Evolutionary conservation across 495 filamentous ascomycete genomes (phyloP).

Genomic region (Trichoderma asperelloides): DNA sequence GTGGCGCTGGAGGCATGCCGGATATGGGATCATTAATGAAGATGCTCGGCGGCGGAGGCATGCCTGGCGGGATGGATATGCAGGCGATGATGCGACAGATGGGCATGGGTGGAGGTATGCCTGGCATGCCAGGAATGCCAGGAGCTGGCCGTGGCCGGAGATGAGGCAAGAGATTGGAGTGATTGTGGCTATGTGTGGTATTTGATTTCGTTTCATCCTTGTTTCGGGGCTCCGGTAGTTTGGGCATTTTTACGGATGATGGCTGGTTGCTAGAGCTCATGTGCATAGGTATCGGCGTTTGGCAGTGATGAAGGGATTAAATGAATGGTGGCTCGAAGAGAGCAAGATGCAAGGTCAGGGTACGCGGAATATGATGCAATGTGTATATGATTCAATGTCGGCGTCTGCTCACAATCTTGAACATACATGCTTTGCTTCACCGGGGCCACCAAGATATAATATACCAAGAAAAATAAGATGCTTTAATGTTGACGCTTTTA

Average conservation of each 20-base stretch:
- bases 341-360: background rate
- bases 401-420: too few relatives aligned
- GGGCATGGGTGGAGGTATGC: conserved; percentile 52
- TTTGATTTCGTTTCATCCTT: background rate
- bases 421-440: too few relatives aligned
- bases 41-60: conserved; percentile 57
- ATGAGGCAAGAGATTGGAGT: background rate
- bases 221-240: conserved; percentile 4
- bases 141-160: conserved; percentile 8
- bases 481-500: too few relatives aligned
- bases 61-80: conserved; percentile 67
- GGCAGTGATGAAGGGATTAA: background rate
- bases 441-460: too few relatives aligned
- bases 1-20: conserved; percentile 52
- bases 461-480: too few relatives aligned
- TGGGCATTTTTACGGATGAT: background rate
- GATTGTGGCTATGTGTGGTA: background rate
- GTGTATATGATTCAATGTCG: background rate
- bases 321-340: conserved; percentile 1
- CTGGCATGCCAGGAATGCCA: conserved; percentile 20
- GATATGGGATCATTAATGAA: conserved; percentile 82
- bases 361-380: too few relatives aligned
- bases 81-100: conserved; percentile 81
- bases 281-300: conserved; percentile 9
- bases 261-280: conserved; percentile 6